Evolutionary conservation across 1,139 yeast species (phyloP).

Genomic region (Sugiyamaella japonica): DNA sequence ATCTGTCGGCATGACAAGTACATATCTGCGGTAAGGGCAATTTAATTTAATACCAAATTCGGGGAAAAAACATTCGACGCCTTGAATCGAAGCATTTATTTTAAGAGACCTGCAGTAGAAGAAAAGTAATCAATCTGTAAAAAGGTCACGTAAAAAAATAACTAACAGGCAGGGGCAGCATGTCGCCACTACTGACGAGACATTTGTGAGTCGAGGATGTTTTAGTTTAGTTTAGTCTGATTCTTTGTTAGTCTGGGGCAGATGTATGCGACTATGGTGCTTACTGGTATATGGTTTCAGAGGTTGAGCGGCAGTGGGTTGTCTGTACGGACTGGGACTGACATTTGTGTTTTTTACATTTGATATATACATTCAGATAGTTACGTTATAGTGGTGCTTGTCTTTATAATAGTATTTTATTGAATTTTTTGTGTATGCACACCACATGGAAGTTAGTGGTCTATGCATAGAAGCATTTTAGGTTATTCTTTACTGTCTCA

Average conservation of each 20-base stretch:
- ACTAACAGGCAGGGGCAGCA: too few relatives aligned
- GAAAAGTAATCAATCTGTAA: too few relatives aligned
- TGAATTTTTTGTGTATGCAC: neutral
- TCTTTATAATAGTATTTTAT: neutral
- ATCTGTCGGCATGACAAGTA: neutral
- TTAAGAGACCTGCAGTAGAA: neutral
- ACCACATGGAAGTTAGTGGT: neutral
- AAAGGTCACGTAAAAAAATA: too few relatives aligned
- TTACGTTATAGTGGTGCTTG: too few relatives aligned
- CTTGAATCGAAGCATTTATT: constrained; percentile 6
- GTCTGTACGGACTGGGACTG: too few relatives aligned
- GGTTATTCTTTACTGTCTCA: neutral
- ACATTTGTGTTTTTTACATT: too few relatives aligned
- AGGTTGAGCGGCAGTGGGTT: too few relatives aligned
- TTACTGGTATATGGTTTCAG: too few relatives aligned
- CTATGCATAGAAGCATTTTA: constrained; percentile 1
- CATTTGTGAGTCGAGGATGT: too few relatives aligned
- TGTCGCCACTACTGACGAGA: too few relatives aligned
- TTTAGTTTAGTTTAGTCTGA: neutral
- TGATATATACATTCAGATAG: too few relatives aligned
- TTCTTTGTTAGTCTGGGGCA: neutral
- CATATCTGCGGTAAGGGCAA: constrained; percentile 6
- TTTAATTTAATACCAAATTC: neutral
- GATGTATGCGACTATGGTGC: too few relatives aligned
- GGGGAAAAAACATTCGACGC: constrained; percentile 6